These are phyloP conservation scores for Yarrowia hollandica DNA, from an alignment of 805 yeast species.

Conservation along the genomic window DNA sequence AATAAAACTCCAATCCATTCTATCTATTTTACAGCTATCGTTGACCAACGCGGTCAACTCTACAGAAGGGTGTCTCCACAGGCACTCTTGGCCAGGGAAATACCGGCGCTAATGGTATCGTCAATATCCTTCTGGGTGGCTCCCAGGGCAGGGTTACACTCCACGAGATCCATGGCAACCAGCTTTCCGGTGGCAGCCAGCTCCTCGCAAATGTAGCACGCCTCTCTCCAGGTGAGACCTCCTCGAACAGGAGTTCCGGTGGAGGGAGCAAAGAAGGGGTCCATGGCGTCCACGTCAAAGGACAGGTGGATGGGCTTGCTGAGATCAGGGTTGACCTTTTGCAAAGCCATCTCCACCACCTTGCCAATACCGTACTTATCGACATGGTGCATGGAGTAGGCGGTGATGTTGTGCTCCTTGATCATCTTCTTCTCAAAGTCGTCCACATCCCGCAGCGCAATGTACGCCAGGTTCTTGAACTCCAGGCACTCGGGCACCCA, in stretches of 20 bases:
- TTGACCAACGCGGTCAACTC: too few species aligned
- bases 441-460: conserved; percentile 93
- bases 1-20: not conserved
- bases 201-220: conserved; percentile 87
- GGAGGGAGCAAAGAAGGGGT: conserved; percentile 91
- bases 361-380: conserved; percentile 90
- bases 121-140: conserved; percentile 69
- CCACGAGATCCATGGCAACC: conserved; percentile 87
- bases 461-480: conserved; percentile 77
- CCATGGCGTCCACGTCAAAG: conserved; percentile 96
- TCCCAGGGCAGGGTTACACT: conserved; percentile 87
- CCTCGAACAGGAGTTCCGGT: conserved; percentile 98
- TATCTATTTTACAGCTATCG: conserved; percentile 8
- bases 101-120: conserved; percentile 86
- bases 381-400: conserved; percentile 93
- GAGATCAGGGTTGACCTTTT: conserved; percentile 69
- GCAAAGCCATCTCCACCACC: conserved; percentile 89
- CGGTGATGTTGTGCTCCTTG: conserved; percentile 68
- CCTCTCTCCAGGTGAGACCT: conserved; percentile 92
- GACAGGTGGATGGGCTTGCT: conserved; percentile 81
- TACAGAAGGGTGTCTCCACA: conserved; percentile 82
- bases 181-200: conserved; percentile 87
- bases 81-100: conserved; percentile 90
- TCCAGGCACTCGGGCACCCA: conserved; percentile 78
- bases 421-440: conserved; percentile 76